phyloP scores from a whole-genome alignment of 2,329 filamentous ascomycete species.

The Ascocoryne sarcoides region DNA sequence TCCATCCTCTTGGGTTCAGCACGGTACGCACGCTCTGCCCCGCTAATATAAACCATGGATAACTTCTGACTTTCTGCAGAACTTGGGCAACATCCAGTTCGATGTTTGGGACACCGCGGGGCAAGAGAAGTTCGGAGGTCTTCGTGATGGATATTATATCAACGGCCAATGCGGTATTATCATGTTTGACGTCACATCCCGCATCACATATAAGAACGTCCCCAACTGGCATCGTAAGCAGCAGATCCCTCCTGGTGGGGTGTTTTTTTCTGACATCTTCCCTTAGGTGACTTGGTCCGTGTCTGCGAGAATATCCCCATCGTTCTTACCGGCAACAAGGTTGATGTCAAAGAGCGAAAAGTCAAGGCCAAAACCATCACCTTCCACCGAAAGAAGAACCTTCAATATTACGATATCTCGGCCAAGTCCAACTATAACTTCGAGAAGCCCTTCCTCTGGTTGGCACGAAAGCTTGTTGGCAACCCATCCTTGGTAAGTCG shows the following conservation, averaged over 20 bases:
- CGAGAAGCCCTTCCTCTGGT: conserved; percentile 99
- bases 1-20: conserved; percentile 95
- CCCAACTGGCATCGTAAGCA: conserved; percentile 99
- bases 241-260: not conserved
- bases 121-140: conserved; percentile 99
- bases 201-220: conserved; percentile 99
- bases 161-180: conserved; percentile 99
- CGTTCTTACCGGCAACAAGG: conserved; percentile 98
- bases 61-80: conserved; percentile 39
- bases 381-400: conserved; percentile 99
- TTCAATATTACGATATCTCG: conserved; percentile 99
- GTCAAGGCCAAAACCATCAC: conserved; percentile 99
- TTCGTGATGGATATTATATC: conserved; percentile 99
- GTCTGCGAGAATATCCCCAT: conserved; percentile 99
- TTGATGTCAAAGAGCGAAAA: conserved; percentile 99
- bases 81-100: conserved; percentile 95
- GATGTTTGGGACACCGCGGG: conserved; percentile 99
- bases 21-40: conserved; percentile 60
- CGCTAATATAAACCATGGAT: conserved; percentile 13
- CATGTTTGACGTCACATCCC: conserved; percentile 99
- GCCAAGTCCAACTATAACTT: conserved; percentile 99
- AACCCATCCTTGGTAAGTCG: conserved; percentile 71
- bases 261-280: conserved; percentile 10
- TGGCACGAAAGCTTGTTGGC: conserved; percentile 95
- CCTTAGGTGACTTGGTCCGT: conserved; percentile 85